These are phyloP conservation scores for Lentithecium fluviatile DNA, from an alignment of 495 filamentous ascomycete species.

Conservation along the genomic window DNA sequence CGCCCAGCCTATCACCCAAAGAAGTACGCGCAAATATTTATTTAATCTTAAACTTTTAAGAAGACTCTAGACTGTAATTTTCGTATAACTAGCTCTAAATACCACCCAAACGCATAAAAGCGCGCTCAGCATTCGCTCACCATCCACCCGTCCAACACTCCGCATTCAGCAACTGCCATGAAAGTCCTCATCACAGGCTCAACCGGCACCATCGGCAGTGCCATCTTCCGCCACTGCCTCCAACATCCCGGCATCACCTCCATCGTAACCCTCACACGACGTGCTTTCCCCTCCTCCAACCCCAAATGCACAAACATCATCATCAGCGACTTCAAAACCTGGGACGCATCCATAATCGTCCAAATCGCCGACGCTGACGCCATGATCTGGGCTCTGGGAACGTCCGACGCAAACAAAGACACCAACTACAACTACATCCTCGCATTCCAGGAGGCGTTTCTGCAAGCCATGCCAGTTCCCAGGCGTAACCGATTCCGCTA, in stretches of 20 bases:
- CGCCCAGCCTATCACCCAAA: too few species aligned
- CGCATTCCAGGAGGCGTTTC: conserved; percentile 4
- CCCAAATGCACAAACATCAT: neutral
- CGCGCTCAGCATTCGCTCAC: too few species aligned
- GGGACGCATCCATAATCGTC: neutral
- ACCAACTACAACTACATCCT: neutral
- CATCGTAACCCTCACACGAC: neutral
- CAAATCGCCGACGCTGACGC: conserved; percentile 6
- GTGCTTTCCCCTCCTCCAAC: neutral
- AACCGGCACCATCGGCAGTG: conserved; percentile 15
- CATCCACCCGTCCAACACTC: too few species aligned
- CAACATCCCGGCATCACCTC: neutral
- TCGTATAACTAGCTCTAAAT: too few species aligned
- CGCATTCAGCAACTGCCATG: neutral
- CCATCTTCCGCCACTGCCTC: conserved; percentile 1
- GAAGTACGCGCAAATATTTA: too few species aligned
- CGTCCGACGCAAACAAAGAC: neutral
- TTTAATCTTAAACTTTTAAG: too few species aligned
- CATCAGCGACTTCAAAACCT: neutral
- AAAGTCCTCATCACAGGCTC: conserved; percentile 15
- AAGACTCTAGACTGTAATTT: too few species aligned
- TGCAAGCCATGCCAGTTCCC: neutral
- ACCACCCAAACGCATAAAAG: too few species aligned
- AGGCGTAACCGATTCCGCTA: neutral
- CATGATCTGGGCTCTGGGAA: conserved; percentile 1